A percentile compares a stretch with the other conserved stretches of the same genome.
Conservation (phyloP, 768 basidiomycete genomes). For the Phylloporus sp. region DNA sequence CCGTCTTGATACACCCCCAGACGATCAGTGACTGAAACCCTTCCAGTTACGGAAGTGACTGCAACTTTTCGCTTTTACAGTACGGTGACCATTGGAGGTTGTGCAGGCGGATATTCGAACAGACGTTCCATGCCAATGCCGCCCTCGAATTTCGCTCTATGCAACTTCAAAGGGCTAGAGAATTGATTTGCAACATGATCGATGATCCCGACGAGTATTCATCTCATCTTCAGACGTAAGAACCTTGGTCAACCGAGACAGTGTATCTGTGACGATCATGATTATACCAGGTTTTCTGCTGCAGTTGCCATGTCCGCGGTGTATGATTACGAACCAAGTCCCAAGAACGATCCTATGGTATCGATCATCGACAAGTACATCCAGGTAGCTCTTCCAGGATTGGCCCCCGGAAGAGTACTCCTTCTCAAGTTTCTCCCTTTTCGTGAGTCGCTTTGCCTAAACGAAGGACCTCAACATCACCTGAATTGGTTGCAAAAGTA, state of each 20-base stretch:
- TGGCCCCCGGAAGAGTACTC: background rate
- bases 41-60: background rate
- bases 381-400: background rate
- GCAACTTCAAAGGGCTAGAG: background rate
- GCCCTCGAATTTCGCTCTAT: background rate
- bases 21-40: background rate
- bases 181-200: background rate
- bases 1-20: background rate
- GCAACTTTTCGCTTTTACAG: background rate
- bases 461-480: background rate
- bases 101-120: constrained; percentile 1
- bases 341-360: constrained; percentile 8
- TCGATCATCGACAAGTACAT: constrained; percentile 2
- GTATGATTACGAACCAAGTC: constrained; percentile 14
- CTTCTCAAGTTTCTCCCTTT: constrained; percentile 12
- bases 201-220: background rate
- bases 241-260: background rate
- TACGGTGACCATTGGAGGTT: background rate
- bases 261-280: too few species aligned
- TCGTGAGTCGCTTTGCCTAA: constrained; percentile 3
- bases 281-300: constrained; percentile 26
- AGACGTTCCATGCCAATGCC: background rate
- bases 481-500: constrained; percentile 1
- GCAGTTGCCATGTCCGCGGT: constrained; percentile 21
- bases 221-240: constrained; percentile 4